Conservation (phyloP, 108 stramenopile genomes). For the Skeletonema marinoi region DNA sequence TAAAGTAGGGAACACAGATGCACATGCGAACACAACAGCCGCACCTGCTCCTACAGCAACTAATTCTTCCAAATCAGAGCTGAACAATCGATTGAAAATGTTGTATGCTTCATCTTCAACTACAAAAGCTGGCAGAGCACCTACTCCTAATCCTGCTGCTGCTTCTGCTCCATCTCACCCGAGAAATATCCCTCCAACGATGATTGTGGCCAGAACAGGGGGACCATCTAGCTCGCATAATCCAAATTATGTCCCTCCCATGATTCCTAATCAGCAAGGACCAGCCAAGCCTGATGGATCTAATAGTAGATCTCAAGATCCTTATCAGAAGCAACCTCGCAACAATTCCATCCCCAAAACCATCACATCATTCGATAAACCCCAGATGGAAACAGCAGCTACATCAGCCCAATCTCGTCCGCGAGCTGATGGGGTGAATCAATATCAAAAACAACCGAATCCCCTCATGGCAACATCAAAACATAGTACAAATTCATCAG, state of each 20-base stretch:
- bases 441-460: constrained; percentile 4
- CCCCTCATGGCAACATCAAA: background rate
- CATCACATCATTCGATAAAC: too few relatives aligned
- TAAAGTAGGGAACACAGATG: constrained; percentile 1
- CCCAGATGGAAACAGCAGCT: too few relatives aligned
- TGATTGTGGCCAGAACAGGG: constrained; percentile 9
- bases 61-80: constrained; percentile 29
- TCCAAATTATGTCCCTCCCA: constrained; percentile 17
- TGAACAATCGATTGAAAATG: constrained; percentile 45
- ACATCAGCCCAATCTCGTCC: constrained; percentile 3
- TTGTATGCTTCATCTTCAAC: constrained; percentile 14
- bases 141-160: background rate
- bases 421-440: background rate
- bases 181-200: background rate
- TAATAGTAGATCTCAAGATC: too few relatives aligned
- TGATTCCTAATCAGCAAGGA: constrained; percentile 12
- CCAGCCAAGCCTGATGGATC: too few relatives aligned
- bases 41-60: background rate
- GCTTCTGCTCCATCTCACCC: background rate
- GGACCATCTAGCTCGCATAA: constrained; percentile 8
- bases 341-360: too few relatives aligned
- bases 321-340: background rate
- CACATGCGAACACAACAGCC: background rate
- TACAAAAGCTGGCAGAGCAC: background rate
- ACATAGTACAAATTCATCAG: constrained; percentile 5